These are phyloP conservation scores for Exophiala mesophila DNA, from an alignment of 2,329 filamentous ascomycete species.

Conservation along the genomic window DNA sequence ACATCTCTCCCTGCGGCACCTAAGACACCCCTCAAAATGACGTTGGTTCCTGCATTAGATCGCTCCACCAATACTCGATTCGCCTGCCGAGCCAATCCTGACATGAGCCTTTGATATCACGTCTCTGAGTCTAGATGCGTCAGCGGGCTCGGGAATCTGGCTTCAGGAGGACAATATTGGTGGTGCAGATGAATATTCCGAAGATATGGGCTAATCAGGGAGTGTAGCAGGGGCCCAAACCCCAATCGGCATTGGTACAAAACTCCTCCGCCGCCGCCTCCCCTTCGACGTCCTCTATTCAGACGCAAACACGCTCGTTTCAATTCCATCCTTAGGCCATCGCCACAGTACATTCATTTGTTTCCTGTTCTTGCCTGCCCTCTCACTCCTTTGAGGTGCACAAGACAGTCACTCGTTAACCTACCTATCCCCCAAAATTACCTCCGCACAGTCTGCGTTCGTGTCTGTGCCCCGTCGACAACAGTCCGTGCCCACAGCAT, in stretches of 20 bases:
- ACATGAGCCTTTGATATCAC: neutral
- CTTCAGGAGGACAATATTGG: too few relatives aligned
- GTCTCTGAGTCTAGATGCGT: too few relatives aligned
- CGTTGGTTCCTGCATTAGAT: constrained; percentile 4
- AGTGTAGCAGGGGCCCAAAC: too few relatives aligned
- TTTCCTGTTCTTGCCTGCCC: constrained; percentile 11
- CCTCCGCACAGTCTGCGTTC: constrained; percentile 21
- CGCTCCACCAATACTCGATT: neutral
- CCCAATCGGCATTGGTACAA: constrained; percentile 7
- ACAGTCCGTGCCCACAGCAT: constrained; percentile 13
- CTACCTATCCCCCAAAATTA: too few relatives aligned
- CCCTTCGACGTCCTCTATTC: too few relatives aligned
- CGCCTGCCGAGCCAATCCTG: neutral
- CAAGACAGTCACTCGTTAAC: constrained; percentile 17
- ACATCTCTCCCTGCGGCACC: neutral
- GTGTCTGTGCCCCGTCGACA: constrained; percentile 17
- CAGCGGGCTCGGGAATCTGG: too few relatives aligned
- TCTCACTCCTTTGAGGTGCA: constrained; percentile 22
- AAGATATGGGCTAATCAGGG: too few relatives aligned
- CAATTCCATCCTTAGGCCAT: constrained; percentile 15
- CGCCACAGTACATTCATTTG: constrained; percentile 16
- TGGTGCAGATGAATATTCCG: too few relatives aligned
- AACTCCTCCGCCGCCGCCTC: constrained; percentile 1
- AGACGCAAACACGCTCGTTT: too few relatives aligned
- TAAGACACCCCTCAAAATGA: neutral